Evolutionary conservation across 352 stramenopile genomes (phyloP), one percentile per base, ranked within the genome.

Genomic region (Phytophthora quininea): DNA sequence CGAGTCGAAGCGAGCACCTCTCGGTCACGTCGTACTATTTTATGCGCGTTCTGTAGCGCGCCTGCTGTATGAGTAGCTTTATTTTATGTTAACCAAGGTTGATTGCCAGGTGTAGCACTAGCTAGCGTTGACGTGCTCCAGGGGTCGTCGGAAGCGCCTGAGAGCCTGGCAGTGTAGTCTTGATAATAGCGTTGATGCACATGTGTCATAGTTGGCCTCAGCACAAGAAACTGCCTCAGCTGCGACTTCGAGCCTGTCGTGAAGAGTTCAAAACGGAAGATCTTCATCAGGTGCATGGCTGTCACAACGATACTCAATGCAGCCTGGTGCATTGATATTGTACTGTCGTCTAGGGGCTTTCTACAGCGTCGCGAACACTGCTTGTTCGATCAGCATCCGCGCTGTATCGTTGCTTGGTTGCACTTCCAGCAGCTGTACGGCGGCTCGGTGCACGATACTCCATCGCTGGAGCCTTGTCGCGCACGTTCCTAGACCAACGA

Each of bases 401-500:
- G 86, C 84, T 3, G 71, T 82, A 4, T 91, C 82, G 68, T 90
- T 92, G 49, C 74, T 71, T 14, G 88, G 88, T 49, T 95, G 85
- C 3, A 95, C 53, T 2, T 77, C 58, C 50, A 87, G 64, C 27
- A 96, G 60, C 37, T 84, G 71, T 14, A 89, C 64, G 0, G 83
- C 86, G 0, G 86, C 74, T 4, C 59, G 62, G 38, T 96, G 84
- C 0, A 75, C 86, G 35, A 91, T 35, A 7, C 73, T 76, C 86
- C 86, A 95, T 55, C 74, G 77, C 37, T 79, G 73, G 8, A 93
- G 77, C 43, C 84, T 83, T 27, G 80, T 88, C 3, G 86, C 88
- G 33, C 88, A 93, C 3, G 84, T 91, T 10, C 83, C 88, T 8
- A 96, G 72, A 27, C 88, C 88, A 4, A 83, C 69, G n/a, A 94